Evolutionary conservation across 1,284 basidiomycete genomes (phyloP).

Genomic region (Coniferiporia weirii): DNA sequence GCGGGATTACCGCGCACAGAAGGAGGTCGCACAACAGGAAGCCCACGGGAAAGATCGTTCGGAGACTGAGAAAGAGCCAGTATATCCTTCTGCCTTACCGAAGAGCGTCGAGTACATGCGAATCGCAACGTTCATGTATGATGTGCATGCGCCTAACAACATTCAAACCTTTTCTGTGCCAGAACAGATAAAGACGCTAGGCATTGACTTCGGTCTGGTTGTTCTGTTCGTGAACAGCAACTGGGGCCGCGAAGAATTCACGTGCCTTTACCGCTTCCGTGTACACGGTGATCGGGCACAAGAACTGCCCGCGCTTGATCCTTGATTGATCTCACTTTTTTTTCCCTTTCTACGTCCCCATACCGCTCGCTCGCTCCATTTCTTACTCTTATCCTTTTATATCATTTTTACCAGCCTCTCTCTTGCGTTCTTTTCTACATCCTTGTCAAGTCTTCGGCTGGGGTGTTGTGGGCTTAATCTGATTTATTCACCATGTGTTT

Average conservation of each 20-base stretch:
- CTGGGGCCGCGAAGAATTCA: conserved; percentile 80
- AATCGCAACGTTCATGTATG: conserved; percentile 77
- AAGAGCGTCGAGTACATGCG: conserved; percentile 56
- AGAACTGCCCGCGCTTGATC: conserved; percentile 6
- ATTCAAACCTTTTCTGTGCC: conserved; percentile 86
- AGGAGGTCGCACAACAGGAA: conserved; percentile 28
- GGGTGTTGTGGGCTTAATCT: conserved; percentile 2
- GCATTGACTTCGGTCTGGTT: conserved; percentile 77
- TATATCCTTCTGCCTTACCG: conserved; percentile 50
- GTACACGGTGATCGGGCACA: conserved; percentile 53
- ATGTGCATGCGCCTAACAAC: conserved; percentile 59
- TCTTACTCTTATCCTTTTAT: not conserved
- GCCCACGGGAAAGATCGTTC: conserved; percentile 35
- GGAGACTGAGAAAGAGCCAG: conserved; percentile 31
- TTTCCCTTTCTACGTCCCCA: not conserved
- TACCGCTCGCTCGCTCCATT: not conserved
- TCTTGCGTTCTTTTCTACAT: not conserved
- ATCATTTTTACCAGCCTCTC: not conserved
- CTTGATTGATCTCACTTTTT: not conserved
- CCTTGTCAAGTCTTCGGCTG: not conserved
- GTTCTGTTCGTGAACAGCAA: conserved; percentile 77
- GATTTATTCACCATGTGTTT: conserved; percentile 4
- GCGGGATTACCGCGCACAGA: conserved; percentile 41
- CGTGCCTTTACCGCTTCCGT: conserved; percentile 87
- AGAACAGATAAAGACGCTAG: conserved; percentile 59